Evolutionary conservation across 1,284 basidiomycete species (phyloP).

Genomic region (Abortiporus biennis): DNA sequence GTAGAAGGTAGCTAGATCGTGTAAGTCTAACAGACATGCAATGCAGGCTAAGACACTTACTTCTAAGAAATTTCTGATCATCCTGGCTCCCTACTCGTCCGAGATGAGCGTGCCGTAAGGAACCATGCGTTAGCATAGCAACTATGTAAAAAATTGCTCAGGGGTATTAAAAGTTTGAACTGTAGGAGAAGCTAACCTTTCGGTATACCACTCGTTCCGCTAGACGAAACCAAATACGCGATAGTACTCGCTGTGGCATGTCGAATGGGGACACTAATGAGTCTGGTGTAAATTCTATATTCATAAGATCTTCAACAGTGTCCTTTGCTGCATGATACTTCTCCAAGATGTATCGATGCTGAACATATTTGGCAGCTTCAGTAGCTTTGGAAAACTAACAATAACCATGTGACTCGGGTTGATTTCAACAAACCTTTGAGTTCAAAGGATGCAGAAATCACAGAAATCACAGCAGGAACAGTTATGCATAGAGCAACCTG

Average conservation of each 20-base stretch:
- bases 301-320: conserved; percentile 39
- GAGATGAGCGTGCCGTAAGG: conserved; percentile 41
- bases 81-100: no score
- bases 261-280: conserved; percentile 35
- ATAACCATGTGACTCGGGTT: conserved; percentile 50
- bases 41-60: no score
- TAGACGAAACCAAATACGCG: conserved; percentile 71
- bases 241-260: conserved; percentile 50
- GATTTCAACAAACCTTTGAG: conserved; percentile 50
- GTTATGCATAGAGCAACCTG: conserved; percentile 54
- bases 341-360: conserved; percentile 44
- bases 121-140: conserved; percentile 69
- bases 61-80: no score
- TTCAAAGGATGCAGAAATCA: conserved; percentile 62
- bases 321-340: conserved; percentile 28
- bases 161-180: no score
- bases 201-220: conserved; percentile 70
- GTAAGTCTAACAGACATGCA: no score
- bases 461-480: no score
- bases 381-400: conserved; percentile 48
- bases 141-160: conserved; percentile 29
- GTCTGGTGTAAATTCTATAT: conserved; percentile 30
- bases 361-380: conserved; percentile 42
- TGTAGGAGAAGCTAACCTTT: conserved; percentile 69
- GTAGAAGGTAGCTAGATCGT: no score